Evolutionary conservation across 2,329 filamentous ascomycete genomes (phyloP), one percentile per base, ranked within the genome.

Genomic region (Penicillium hesseltinei): DNA sequence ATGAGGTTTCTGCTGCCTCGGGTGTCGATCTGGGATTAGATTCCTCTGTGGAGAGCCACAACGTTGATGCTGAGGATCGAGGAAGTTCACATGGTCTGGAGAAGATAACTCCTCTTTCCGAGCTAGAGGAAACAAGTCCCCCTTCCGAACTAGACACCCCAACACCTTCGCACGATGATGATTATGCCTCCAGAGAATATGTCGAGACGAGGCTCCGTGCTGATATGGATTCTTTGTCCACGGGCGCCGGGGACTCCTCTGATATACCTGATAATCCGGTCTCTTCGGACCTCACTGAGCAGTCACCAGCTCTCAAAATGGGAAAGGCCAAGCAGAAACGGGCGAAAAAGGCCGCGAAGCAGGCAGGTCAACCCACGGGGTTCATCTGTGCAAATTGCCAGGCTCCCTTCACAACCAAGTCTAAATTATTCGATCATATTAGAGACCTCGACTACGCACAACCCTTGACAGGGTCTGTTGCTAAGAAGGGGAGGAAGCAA

Each of bases 331-430:
- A 83, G 63, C 76, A 78, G 58, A 83, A 81, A 62, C 75, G 78
- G 51, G 80, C 79, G 33, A 81, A 78, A 63, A 82, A 77, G 62
- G 79, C 78, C 15, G 79, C 78, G 5, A 71, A 73, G 54, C 60
- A 68, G 31, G 57, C 64, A 23, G 64, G 57, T 44, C 63, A 64
- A 21, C 31, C 62, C 19, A 42, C 57, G 5, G 63, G 85, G 31
- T 83, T 90, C 52, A 87, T 87, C 66, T 97, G 94, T 70, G 83
- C 88, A 3, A 84, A 86, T 5, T 97, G 94, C 74, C 83, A 86
- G 63, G 91, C 89, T 63, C 82, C 77, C 0, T 99, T 97, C 76
- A 85, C 83, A 0, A 91, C 88, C 1, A 88, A 86, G 64, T 88
- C 84, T 6, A 86, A 85, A 63, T 75, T 95, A 19, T 93, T 93